Evolutionary conservation across 345 rosid species (phyloP).

Genomic region (Eucalyptus rudis): DNA sequence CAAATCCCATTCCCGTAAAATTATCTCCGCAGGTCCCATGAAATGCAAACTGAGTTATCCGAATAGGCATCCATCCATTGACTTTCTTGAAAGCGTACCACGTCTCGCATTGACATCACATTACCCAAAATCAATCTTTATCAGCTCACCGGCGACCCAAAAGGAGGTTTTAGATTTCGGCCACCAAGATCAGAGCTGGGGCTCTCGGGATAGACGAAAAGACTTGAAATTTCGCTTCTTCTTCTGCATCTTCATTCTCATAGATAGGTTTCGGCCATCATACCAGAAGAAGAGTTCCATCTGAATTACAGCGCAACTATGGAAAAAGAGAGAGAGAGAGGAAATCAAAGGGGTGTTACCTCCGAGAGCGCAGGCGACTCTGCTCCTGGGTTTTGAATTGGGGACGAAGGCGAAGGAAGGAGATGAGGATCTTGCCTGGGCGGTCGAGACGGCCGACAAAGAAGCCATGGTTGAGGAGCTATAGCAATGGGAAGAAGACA

Average conservation of each 20-base stretch:
- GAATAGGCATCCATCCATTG: not conserved
- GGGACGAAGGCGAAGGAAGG: not conserved
- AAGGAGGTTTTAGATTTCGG: not conserved
- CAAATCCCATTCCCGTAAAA: not conserved
- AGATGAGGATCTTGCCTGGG: conserved; percentile 14
- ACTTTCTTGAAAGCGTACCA: not conserved
- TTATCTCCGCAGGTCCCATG: not conserved
- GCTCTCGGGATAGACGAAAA: not conserved
- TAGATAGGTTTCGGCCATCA: not conserved
- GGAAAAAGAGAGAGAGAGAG: not conserved
- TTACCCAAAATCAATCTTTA: not conserved
- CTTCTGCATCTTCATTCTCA: not conserved
- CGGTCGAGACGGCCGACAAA: conserved; percentile 20
- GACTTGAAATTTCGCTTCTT: not conserved
- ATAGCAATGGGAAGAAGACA: conserved; percentile 17
- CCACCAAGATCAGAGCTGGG: not conserved
- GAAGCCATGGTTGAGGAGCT: conserved; percentile 34
- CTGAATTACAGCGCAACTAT: not conserved
- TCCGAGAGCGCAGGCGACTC: conserved; percentile 47
- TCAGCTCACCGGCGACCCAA: not conserved
- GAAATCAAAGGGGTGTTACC: conserved; percentile 16
- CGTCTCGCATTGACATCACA: not conserved
- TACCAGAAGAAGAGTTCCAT: not conserved
- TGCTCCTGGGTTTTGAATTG: conserved; percentile 18
- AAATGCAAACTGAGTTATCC: not conserved